Base-by-base conservation (phyloP, 2,329 filamentous ascomycete genomes). In the Apiospora malaysiana region DNA sequence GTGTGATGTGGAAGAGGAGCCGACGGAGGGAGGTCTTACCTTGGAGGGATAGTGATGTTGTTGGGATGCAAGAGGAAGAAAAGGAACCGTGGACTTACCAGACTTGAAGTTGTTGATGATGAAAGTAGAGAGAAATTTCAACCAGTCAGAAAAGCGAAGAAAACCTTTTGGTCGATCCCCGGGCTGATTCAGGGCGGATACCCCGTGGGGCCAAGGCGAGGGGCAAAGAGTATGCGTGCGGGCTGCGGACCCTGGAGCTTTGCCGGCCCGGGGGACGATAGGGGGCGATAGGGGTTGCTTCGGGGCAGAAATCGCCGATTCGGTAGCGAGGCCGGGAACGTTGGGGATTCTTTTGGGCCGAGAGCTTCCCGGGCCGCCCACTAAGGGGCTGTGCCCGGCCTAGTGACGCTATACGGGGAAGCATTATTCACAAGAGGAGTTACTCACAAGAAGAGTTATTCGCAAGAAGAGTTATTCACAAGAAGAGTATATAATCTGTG, bases 351-450 rank as follows among this genome's bases (percentile, higher is more conserved):
- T 32, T 59, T 21, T 2, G 32, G 27, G 27, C 25, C 27, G 27
- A 16, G 51, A 59, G 27, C 51, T 37, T 27, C 51, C 51, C 51
- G 49, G 51, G n/a, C n/a, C n/a, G n/a, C n/a, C n/a, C n/a, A n/a
- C n/a, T n/a, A n/a, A n/a, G n/a, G n/a, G n/a, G n/a, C n/a, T n/a
- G n/a, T n/a, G n/a, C n/a, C n/a, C n/a, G n/a, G n/a, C n/a, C n/a
- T n/a, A n/a, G n/a, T n/a, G n/a, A n/a, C 32, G 32, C 32, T 32
- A 32, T 32, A 32, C 3, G 16, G 8, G 27, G 8, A 7, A 32
- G 56, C 56, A n/a, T 12, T 32, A 32, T 32, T 32, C 32, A 32
- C 32, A 32, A 32, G 32, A 4, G 32, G 32, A 32, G 32, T 12
- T 32, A 32, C 6, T 32, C 32, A 32, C 32, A 32, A 32, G 32